Evolutionary conservation across 2,329 filamentous ascomycete species (phyloP), one percentile per base, ranked within the genome.

Genomic region (Nannizzia gypsea): DNA sequence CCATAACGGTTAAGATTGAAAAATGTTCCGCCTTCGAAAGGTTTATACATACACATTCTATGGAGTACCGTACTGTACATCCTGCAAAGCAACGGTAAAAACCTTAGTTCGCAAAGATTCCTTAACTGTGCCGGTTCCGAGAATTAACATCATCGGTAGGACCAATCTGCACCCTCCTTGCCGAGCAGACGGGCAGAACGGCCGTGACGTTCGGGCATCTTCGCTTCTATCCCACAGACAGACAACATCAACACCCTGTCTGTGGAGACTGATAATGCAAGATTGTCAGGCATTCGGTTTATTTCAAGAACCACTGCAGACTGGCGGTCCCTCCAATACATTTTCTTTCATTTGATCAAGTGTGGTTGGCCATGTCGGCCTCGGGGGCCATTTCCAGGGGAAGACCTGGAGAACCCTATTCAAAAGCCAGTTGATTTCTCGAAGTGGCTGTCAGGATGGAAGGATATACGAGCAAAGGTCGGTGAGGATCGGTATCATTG

Each of bases 381-480:
- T 28, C 13, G 22, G 26, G 15, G 48, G 48, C 22, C 22, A 24
- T 8, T 31, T n/a, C 28, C 48, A 52, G 48, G 48, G 48, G 26
- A 36, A 52, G 48, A 31, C 48, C 26, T 28, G 24, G 26, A 31
- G 22, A 52, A 52, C 48, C 26, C 28, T 52, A 52, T 24, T 15
- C 22, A n/a, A 5, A 22, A 31, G n/a, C 48, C 48, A 31, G 15
- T 31, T 26, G 11, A 24, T 52, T 52, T 31, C 15, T 24, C 22
- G 48, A 24, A 26, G 26, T 52, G 22, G 48, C 22, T 52, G 48
- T 13, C 26, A 28, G 6, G 6, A 31, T 24, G 48, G 15, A 52
- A 52, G 48, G 15, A 52, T 52, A 52, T 52, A 52, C 48, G 48
- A 52, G 48, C 22, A 24, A 52, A 52, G 48, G 48, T 52, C 48